Base-by-base conservation (phyloP, 345 rosid genomes). In the Salix brachista region DNA sequence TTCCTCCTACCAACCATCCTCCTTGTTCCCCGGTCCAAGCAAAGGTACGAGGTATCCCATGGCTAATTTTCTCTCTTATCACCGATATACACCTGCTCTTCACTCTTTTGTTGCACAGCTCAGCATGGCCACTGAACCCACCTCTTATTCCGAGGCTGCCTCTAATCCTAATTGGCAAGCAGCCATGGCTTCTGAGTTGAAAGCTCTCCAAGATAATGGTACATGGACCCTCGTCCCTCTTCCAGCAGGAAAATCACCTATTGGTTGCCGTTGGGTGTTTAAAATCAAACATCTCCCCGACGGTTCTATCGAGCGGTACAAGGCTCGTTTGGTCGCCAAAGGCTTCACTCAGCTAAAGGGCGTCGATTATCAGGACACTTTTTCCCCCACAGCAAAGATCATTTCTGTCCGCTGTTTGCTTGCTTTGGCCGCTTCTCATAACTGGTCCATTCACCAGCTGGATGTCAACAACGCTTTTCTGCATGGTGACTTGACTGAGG, bases 1-100 rank as follows among this genome's bases (percentile, higher is more conserved):
- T 13, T 8, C 11, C 50, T 73, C 76, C 18, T 23, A 73, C 67
- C 67, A 73, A 28, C 34, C 42, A 0, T 3, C 41, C 30, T 30
- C 46, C 61, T 25, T 56, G 21, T 3, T 16, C 4, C 41, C 66
- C 34, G 30, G 67, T 60, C 32, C 26, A 13, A 54, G 26, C 2
- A 73, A 56, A 73, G 67, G 76, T 34, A 73, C 76, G 5, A 46
- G 48, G 5, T 73, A 73, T 60, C 67, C 48, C n/a, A 5, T 56
- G 17, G 61, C 42, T 34, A 34, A 34, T 34, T 34, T 34, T 4
- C 6, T 34, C 4, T 34, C 36, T 1, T 58, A 73, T 36, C 76
- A 73, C 23, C 3, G 66, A n/a, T 69, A 69, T 26, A 14, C 19
- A 46, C 25, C 52, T 32, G 17, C 72, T 0, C 25, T 39, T 17